Conservation (phyloP, 2,329 filamentous ascomycete genomes). For the Colletotrichum chlorophyti region DNA sequence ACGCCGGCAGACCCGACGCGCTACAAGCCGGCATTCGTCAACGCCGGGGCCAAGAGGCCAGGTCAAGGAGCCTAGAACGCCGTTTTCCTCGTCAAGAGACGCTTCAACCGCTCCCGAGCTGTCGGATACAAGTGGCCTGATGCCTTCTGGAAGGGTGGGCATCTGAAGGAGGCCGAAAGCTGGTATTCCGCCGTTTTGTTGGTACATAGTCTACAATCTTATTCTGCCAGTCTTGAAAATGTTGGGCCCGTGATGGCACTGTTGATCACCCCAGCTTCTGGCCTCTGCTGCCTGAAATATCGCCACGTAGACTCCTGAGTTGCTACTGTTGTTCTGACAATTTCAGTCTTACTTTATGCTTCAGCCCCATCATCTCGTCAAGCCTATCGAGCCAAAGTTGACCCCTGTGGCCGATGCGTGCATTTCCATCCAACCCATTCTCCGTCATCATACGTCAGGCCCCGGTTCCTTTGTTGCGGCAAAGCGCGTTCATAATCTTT, state of each 20-base stretch:
- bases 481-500: background rate
- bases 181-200: background rate
- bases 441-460: slow-evolving; percentile 30
- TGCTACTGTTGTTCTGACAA: too few species aligned
- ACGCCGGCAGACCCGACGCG: slow-evolving; percentile 25
- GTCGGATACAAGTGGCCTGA: slow-evolving; percentile 10
- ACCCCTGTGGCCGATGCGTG: slow-evolving; percentile 19
- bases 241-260: too few species aligned
- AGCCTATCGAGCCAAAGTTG: background rate
- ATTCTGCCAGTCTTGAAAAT: too few species aligned
- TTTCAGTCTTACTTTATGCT: slow-evolving; percentile 8
- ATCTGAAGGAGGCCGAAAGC: background rate
- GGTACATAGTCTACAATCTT: too few species aligned
- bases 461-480: slow-evolving; percentile 22
- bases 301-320: too few species aligned
- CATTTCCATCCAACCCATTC: slow-evolving; percentile 13
- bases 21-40: slow-evolving; percentile 27
- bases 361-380: slow-evolving; percentile 3
- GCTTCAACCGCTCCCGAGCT: slow-evolving; percentile 20
- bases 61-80: slow-evolving; percentile 23
- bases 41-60: slow-evolving; percentile 13
- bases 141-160: slow-evolving; percentile 1
- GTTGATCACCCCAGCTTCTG: too few species aligned
- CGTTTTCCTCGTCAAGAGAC: slow-evolving; percentile 11
- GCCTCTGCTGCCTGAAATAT: too few species aligned